A percentile compares a stretch with the other conserved stretches of the same genome.
phyloP scores from a whole-genome alignment of 1,139 yeast genomes.

The Casaregolazyma lundiana region DNA sequence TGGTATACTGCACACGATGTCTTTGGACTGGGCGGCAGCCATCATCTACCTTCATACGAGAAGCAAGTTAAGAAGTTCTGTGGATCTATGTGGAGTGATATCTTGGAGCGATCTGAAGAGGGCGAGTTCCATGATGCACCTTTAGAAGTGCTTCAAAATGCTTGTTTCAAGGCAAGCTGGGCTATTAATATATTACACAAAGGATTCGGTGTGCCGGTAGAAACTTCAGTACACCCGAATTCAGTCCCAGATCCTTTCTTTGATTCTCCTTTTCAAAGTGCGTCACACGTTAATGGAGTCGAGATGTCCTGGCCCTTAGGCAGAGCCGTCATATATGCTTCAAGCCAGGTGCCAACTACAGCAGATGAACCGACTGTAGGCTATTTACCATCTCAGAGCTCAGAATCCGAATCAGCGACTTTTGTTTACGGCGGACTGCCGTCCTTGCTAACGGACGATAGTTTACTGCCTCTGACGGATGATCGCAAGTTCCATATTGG shows the following conservation, averaged over 20 bases:
- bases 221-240: constrained; percentile 15
- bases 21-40: constrained; percentile 37
- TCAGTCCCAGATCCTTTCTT: background rate
- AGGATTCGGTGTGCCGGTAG: constrained; percentile 69
- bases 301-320: constrained; percentile 84
- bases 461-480: background rate
- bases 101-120: constrained; percentile 30
- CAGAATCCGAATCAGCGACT: background rate
- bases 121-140: constrained; percentile 34
- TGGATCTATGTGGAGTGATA: constrained; percentile 41
- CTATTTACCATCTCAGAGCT: constrained; percentile 19
- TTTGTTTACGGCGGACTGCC: constrained; percentile 3
- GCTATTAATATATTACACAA: constrained; percentile 65
- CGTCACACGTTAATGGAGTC: constrained; percentile 57
- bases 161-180: constrained; percentile 75
- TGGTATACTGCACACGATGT: constrained; percentile 67
- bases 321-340: constrained; percentile 60
- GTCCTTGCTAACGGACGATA: background rate
- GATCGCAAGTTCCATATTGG: background rate
- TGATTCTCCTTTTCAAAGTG: constrained; percentile 42
- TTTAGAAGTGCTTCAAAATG: constrained; percentile 43
- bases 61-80: constrained; percentile 47
- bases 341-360: constrained; percentile 30
- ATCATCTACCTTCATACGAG: constrained; percentile 41
- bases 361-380: constrained; percentile 17